Conservation (phyloP, 176 grass and related monocot species). For the Thalia dealbata region DNA sequence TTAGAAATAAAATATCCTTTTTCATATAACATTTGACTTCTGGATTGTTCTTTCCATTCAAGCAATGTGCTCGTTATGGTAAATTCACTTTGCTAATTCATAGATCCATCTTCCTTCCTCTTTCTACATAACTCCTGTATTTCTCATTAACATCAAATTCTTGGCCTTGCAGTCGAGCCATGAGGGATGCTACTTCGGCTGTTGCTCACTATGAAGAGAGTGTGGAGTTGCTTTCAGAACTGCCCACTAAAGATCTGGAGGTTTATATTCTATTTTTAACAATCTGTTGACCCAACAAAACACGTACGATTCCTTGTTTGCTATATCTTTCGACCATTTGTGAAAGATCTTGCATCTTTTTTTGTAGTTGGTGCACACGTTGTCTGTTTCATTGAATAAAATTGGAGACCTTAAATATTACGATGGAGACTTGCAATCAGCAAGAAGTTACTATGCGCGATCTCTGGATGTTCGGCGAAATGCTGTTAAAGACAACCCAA, state of each 20-base stretch:
- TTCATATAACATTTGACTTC: slow-evolving; percentile 12
- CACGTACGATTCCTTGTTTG: slow-evolving; percentile 1
- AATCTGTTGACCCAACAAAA: background rate
- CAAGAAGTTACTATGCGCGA: slow-evolving; percentile 70
- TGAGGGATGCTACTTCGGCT: slow-evolving; percentile 67
- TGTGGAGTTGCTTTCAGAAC: slow-evolving; percentile 60
- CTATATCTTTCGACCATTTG: background rate
- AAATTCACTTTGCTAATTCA: background rate
- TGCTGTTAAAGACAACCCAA: slow-evolving; percentile 67
- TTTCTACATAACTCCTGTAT: background rate
- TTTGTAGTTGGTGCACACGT: slow-evolving; percentile 71
- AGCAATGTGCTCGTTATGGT: background rate
- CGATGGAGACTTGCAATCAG: slow-evolving; percentile 70
- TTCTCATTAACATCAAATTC: slow-evolving; percentile 4
- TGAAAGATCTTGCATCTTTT: slow-evolving; percentile 6
- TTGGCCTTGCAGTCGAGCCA: slow-evolving; percentile 47
- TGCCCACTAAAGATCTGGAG: slow-evolving; percentile 73
- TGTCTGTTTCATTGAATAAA: slow-evolving; percentile 96
- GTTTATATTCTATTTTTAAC: slow-evolving; percentile 24
- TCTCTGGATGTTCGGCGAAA: slow-evolving; percentile 71
- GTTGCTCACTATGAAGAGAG: slow-evolving; percentile 89
- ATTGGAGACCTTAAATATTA: slow-evolving; percentile 87
- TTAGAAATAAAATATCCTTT: slow-evolving; percentile 8
- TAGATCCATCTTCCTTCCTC: background rate
- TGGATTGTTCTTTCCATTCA: slow-evolving; percentile 1